Percentiles rank a stretch among this genome's conserved stretches.
Conservation (phyloP, 2,329 filamentous ascomycete genomes). For the Mycosphaerella sp. region DNA sequence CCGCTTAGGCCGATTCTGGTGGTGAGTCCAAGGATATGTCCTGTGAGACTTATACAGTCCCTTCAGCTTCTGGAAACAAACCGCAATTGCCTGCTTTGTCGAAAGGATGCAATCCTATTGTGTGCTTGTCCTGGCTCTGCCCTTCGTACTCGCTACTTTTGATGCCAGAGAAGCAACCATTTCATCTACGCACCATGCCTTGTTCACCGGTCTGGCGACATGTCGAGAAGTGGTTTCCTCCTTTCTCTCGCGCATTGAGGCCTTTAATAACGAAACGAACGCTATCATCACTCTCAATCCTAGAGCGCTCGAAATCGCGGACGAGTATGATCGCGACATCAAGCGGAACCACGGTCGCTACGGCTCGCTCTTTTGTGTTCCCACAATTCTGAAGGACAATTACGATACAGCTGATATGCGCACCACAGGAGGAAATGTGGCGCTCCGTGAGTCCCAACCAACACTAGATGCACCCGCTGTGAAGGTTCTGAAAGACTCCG, state of each 20-base stretch:
- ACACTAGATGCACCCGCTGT: conserved; percentile 32
- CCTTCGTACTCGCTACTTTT: conserved; percentile 31
- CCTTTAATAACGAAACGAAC: conserved; percentile 52
- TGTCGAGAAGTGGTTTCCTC: conserved; percentile 51
- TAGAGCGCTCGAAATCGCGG: conserved; percentile 44
- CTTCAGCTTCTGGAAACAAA: not conserved
- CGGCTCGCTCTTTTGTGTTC: conserved; percentile 54
- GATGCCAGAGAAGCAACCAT: conserved; percentile 56
- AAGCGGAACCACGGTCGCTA: conserved; percentile 44
- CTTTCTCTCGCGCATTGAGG: conserved; percentile 53
- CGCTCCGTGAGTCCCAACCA: conserved; percentile 45
- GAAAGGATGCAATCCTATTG: not conserved
- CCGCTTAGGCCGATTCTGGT: not conserved
- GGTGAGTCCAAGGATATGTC: not conserved
- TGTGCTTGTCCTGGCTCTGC: not conserved
- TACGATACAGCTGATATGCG: conserved; percentile 51
- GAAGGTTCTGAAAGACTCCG: conserved; percentile 29
- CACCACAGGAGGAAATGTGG: conserved; percentile 52
- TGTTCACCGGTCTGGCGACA: conserved; percentile 49
- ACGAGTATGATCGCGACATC: conserved; percentile 45
- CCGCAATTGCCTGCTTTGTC: no score
- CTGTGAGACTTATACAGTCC: not conserved
- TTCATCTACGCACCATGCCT: conserved; percentile 49
- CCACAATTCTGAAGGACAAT: conserved; percentile 60
- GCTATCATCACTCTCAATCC: conserved; percentile 52